These are phyloP conservation scores for Melanogaster broomeanus DNA, from an alignment of 768 basidiomycete genomes.

Conservation along the genomic window DNA sequence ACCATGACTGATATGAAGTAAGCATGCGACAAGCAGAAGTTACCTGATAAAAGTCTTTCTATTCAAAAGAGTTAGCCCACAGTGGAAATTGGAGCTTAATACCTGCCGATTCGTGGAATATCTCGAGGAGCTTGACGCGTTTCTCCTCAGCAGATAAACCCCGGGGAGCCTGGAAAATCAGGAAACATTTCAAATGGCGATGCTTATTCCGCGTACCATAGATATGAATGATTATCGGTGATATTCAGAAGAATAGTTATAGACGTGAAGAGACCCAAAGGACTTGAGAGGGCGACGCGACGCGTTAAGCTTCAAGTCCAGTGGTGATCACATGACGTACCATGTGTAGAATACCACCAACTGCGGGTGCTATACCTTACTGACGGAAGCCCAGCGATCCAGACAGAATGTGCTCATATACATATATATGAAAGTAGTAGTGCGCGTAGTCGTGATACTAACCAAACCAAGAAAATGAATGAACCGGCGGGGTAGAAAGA, in stretches of 20 bases:
- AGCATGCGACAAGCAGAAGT: neutral
- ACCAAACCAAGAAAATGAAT: conserved; percentile 24
- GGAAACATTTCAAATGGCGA: neutral
- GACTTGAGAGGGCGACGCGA: neutral
- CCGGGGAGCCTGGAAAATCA: conserved; percentile 60
- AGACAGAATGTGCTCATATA: conserved; percentile 26
- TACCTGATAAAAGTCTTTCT: conserved; percentile 86
- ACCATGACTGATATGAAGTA: neutral
- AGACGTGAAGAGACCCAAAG: neutral
- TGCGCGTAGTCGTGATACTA: conserved; percentile 15
- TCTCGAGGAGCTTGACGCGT: conserved; percentile 82
- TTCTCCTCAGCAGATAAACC: conserved; percentile 92
- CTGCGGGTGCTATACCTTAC: neutral
- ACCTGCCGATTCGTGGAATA: conserved; percentile 87
- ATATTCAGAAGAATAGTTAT: neutral
- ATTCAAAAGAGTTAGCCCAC: conserved; percentile 4
- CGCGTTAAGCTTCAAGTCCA: too few relatives aligned
- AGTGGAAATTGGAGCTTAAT: neutral
- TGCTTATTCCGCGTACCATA: conserved; percentile 19
- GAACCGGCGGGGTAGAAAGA: conserved; percentile 10
- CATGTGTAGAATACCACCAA: neutral
- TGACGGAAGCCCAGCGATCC: neutral
- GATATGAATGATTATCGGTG: neutral
- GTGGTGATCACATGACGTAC: conserved; percentile 28
- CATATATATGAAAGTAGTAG: conserved; percentile 16